These are phyloP conservation scores for Papiliotrema flavescens DNA, from an alignment of 1,284 basidiomycete species.

Conservation along the genomic window DNA sequence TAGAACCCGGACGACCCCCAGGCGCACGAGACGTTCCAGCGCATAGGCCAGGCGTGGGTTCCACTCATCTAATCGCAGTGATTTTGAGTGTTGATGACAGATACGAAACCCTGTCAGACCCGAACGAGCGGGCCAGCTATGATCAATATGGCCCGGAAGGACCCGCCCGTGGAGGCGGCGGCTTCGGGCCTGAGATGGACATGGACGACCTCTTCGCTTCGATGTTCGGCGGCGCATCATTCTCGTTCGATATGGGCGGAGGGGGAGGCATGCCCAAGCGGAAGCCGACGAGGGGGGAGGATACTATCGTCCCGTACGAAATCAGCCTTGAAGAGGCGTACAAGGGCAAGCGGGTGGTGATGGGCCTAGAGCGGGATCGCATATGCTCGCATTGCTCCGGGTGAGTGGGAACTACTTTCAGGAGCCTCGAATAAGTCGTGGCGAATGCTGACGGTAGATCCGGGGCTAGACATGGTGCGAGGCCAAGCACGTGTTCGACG, in stretches of 20 bases:
- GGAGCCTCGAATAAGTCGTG: background rate
- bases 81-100: constrained; percentile 46
- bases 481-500: constrained; percentile 72
- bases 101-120: constrained; percentile 81
- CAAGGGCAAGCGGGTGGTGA: constrained; percentile 82
- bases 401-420: too few species aligned
- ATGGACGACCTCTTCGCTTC: constrained; percentile 70
- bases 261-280: constrained; percentile 29
- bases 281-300: constrained; percentile 54
- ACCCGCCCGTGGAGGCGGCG: constrained; percentile 52
- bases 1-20: constrained; percentile 53
- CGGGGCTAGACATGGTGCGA: constrained; percentile 73
- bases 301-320: constrained; percentile 74
- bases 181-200: constrained; percentile 56
- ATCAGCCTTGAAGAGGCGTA: constrained; percentile 91
- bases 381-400: constrained; percentile 78
- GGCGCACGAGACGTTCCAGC: constrained; percentile 73
- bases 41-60: constrained; percentile 77
- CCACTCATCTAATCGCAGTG: background rate
- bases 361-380: constrained; percentile 83
- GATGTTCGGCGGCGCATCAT: constrained; percentile 61
- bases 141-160: constrained; percentile 72
- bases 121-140: constrained; percentile 70
- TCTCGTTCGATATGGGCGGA: constrained; percentile 53
- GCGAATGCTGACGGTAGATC: constrained; percentile 53